Percentiles rank a stretch among this genome's conserved stretches.
phyloP scores from a whole-genome alignment of 2,329 filamentous ascomycete species.

The Dactylellina parvicollis region DNA sequence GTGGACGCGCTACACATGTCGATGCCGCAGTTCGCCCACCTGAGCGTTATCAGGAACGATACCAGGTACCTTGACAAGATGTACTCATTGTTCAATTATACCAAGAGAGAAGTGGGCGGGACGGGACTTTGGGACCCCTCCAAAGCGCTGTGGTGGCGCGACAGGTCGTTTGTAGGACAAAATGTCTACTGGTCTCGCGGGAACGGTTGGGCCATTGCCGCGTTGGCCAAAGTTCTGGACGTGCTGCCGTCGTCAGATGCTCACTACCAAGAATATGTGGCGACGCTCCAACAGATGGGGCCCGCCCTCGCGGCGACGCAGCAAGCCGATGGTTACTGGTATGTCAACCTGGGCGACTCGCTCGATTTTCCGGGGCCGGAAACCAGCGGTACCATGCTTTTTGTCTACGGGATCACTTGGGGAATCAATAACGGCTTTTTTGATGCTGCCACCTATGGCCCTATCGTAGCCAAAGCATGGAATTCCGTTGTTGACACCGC shows the following conservation, averaged over 20 bases:
- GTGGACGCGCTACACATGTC: conserved; percentile 33
- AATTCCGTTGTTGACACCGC: conserved; percentile 10
- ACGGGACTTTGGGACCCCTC: conserved; percentile 24
- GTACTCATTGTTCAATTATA: conserved; percentile 31
- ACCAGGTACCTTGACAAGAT: conserved; percentile 26
- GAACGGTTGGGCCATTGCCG: conserved; percentile 36
- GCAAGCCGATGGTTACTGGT: conserved; percentile 30
- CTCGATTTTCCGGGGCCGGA: conserved; percentile 24
- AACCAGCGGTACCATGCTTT: conserved; percentile 31
- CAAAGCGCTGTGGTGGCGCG: conserved; percentile 35
- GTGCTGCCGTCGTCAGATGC: conserved; percentile 18
- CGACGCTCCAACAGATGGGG: conserved; percentile 22
- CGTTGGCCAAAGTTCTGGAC: conserved; percentile 29
- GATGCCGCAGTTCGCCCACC: conserved; percentile 30
- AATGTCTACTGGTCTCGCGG: conserved; percentile 41
- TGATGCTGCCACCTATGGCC: conserved; percentile 16
- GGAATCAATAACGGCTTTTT: conserved; percentile 32
- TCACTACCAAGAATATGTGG: conserved; percentile 34
- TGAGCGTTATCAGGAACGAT: conserved; percentile 34
- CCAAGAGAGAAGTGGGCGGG: conserved; percentile 21
- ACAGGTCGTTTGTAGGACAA: conserved; percentile 19
- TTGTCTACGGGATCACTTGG: conserved; percentile 31
- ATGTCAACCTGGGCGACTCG: conserved; percentile 32
- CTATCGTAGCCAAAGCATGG: conserved; percentile 24
- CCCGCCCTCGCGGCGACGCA: conserved; percentile 12